Base-by-base conservation (phyloP, 2,329 filamentous ascomycete species). In the Sporothrix protearum region DNA sequence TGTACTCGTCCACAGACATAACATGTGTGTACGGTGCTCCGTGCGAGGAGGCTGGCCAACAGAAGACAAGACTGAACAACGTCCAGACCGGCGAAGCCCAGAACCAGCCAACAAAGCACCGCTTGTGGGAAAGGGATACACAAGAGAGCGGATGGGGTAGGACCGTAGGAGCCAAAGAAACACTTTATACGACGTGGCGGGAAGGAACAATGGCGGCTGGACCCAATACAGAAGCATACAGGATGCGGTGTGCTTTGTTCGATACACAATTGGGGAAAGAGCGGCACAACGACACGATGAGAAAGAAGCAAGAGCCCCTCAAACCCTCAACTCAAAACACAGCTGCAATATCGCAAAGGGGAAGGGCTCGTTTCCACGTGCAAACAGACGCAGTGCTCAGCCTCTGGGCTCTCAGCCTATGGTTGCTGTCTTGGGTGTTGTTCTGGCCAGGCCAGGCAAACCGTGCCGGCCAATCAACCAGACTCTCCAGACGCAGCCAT, bases 321-420 rank as follows among this genome's bases (percentile, higher is more conserved):
- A 61, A 39, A n/a, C 59, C 59, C 59, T 64, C 61, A 64, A 64
- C 63, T 22, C 47, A 53, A 68, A 68, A 36, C 45, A 53, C 30
- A 68, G n/a, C 16, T 30, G 66, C 66, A 68, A 39, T 64, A 45
- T 64, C 36, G 45, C n/a, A 30, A 36, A 67, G 63, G 25, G 42
- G 63, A 33, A 61, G 57, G 57, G 57, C 59, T 45, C n/a, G 57
- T 36, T 22, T 53, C 68, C 51, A 69, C 68, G 68, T 69, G 68
- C 53, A n/a, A 42, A 28, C 68, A 59, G 68, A 39, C 63, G 19
- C 63, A 22, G 63, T 49, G 42, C 63, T 45, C 22, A 64, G 61
- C 59, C 57, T 61, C 39, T 63, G 57, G 57, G 33, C 33, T 42
- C n/a, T 55, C 47, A 55, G 30, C 49, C 66, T 55, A 8, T 55